Conservation (phyloP, 164 flowering plant genomes). For the Nymphaea colorata region DNA sequence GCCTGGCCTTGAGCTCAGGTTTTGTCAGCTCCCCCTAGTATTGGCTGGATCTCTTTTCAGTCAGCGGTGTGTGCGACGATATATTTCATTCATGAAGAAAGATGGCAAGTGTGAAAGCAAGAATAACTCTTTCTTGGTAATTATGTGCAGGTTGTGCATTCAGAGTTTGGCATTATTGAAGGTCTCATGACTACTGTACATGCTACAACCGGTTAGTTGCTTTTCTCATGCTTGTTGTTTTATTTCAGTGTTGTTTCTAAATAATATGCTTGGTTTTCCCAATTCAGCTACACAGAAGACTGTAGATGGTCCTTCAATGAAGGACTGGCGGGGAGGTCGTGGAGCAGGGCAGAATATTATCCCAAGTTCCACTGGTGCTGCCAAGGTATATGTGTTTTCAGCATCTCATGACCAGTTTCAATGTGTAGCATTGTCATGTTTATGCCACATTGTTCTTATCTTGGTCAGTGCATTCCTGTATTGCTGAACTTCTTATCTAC, state of each 20-base stretch:
- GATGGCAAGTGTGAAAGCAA: too few species aligned
- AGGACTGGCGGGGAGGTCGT: slow-evolving; percentile 98
- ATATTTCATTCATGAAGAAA: too few species aligned
- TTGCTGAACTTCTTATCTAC: too few species aligned
- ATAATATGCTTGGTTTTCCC: slow-evolving; percentile 1
- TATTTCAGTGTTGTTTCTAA: neutral
- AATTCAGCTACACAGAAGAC: slow-evolving; percentile 91
- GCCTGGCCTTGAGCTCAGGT: too few species aligned
- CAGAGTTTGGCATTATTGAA: slow-evolving; percentile 91
- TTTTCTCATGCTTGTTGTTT: slow-evolving; percentile 1
- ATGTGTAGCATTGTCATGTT: neutral
- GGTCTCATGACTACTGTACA: slow-evolving; percentile 98
- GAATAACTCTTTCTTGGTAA: neutral
- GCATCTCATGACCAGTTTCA: neutral
- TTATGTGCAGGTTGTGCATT: slow-evolving; percentile 78
- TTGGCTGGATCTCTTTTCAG: too few species aligned
- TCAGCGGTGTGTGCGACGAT: too few species aligned
- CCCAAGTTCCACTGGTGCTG: slow-evolving; percentile 99
- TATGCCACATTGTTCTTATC: too few species aligned
- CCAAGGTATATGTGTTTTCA: slow-evolving; percentile 50
- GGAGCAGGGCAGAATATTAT: slow-evolving; percentile 94
- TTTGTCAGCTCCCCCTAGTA: too few species aligned
- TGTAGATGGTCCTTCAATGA: slow-evolving; percentile 97
- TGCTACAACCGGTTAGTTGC: slow-evolving; percentile 85
- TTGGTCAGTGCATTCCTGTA: too few species aligned